Percentiles rank a stretch among this genome's conserved stretches.
Evolutionary conservation across 192 early-diverging fungal species (phyloP).

Genomic region (Cladochytrium replicatum): DNA sequence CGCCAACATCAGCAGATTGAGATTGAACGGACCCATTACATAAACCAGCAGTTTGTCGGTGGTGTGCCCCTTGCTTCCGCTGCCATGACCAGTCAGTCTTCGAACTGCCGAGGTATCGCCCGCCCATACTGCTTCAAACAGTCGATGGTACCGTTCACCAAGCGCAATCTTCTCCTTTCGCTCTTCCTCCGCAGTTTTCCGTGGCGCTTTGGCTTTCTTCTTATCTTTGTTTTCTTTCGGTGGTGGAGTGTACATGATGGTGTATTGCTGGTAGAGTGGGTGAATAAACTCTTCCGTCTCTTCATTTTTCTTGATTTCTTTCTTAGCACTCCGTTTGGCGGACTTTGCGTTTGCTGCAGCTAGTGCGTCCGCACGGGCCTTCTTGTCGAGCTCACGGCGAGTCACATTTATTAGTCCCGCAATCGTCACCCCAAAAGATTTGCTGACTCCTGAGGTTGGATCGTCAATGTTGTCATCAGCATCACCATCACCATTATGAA

Average conservation of each 20-base stretch:
- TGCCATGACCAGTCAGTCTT: not conserved
- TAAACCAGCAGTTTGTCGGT: slow-evolving; percentile 2
- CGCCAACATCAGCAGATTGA: slow-evolving; percentile 10
- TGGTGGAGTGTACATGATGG: too few species aligned
- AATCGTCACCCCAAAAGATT: too few species aligned
- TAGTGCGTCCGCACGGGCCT: too few species aligned
- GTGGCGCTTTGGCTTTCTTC: slow-evolving; percentile 1
- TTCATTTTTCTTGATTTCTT: not conserved
- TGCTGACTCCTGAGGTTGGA: too few species aligned
- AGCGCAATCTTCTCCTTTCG: not conserved
- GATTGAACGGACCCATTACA: not conserved
- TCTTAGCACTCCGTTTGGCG: too few species aligned
- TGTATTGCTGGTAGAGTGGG: not conserved
- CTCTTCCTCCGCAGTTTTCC: not conserved
- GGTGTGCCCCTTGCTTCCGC: too few species aligned
- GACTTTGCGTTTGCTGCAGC: too few species aligned
- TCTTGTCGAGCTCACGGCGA: too few species aligned
- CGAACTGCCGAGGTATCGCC: slow-evolving; percentile 4
- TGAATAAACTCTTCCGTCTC: not conserved
- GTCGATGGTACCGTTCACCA: not conserved
- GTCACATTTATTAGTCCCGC: too few species aligned
- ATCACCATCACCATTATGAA: too few species aligned
- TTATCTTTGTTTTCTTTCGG: not conserved
- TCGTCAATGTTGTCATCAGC: too few species aligned
- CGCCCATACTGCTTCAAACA: slow-evolving; percentile 8